Evolutionary conservation across 768 basidiomycete genomes (phyloP), one percentile per base, ranked within the genome.

Genomic region (Gyrodon lividus): DNA sequence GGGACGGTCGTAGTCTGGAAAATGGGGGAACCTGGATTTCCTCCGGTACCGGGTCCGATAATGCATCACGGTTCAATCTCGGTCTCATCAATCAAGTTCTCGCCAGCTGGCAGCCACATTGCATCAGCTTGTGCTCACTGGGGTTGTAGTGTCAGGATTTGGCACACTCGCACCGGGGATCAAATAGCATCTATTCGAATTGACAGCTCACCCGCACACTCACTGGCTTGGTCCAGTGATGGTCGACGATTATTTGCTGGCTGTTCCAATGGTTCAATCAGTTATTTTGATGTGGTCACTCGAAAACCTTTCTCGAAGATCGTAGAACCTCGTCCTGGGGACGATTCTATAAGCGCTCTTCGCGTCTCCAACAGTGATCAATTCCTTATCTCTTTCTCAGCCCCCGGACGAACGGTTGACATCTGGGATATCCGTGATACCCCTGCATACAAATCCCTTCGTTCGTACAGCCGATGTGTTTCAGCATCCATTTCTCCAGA

Each of bases 191-290:
- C 54, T 1, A 47, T 58, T 22, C 33, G 54, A 20, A 16, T 44
- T n/a, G 40, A 51, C 13, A 17, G 14, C 1, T 23, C 28, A 24
- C 48, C 51, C 9, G 46, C 48, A 2, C 40, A 37, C 24, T 61
- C 60, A 2, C 51, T 61, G 5, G 51, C 52, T 23, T 61, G 60
- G 60, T 55, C 60, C 20, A 6, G 2, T 17, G 54, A 61, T n/a
- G 44, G 56, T 28, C 59, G 38, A 2, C 44, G 51, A 26, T 26
- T 61, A 14, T 61, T 61, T 7, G 26, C 51, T 19, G 60, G 59
- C 2, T 38, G 59, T 14, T n/a, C 24, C 3, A 7, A 8, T 13
- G 55, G 60, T 30, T 55, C 41, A 4, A 34, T 61, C 40, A 43
- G 40, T 14, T 60, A 50, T 37, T 58, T 54, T 14, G 33, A 60